Evolutionary conservation across 495 filamentous ascomycete species (phyloP).

Genomic region (Melanomma pulvis-pyrius): DNA sequence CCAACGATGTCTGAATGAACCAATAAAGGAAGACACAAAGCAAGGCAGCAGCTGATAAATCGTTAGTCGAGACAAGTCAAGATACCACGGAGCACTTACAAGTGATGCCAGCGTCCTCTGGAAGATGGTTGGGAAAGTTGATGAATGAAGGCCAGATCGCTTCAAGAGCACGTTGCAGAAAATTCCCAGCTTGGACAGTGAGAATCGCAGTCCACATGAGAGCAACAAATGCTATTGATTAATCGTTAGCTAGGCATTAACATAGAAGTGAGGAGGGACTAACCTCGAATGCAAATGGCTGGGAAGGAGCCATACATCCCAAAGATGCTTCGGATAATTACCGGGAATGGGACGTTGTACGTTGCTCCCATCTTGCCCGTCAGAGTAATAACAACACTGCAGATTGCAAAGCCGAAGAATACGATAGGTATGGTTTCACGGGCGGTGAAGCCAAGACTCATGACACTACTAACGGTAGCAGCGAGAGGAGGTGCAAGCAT

Average conservation of each 20-base stretch:
- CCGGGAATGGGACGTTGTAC: slow-evolving; percentile 88
- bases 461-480: slow-evolving; percentile 47
- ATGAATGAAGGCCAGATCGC: slow-evolving; percentile 76
- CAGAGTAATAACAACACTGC: slow-evolving; percentile 50
- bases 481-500: slow-evolving; percentile 51
- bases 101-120: slow-evolving; percentile 49
- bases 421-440: slow-evolving; percentile 54
- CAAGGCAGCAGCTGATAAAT: slow-evolving; percentile 46
- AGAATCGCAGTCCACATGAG: slow-evolving; percentile 57
- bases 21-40: slow-evolving; percentile 57
- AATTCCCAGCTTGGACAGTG: slow-evolving; percentile 52
- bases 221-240: slow-evolving; percentile 49
- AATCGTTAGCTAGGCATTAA: slow-evolving; percentile 35
- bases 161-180: slow-evolving; percentile 50
- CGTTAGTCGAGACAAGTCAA: neutral
- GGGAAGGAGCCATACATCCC: slow-evolving; percentile 78
- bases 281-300: slow-evolving; percentile 51
- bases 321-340: slow-evolving; percentile 73
- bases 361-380: slow-evolving; percentile 62
- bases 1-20: slow-evolving; percentile 50
- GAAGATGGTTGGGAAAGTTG: slow-evolving; percentile 55
- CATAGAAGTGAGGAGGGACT: slow-evolving; percentile 1
- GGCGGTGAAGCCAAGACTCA: slow-evolving; percentile 54
- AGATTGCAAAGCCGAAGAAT: slow-evolving; percentile 52
- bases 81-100: slow-evolving; percentile 37